Percentiles rank a stretch among this genome's conserved stretches.
These are phyloP conservation scores for Ulota crispa DNA, from an alignment of 225 moss, liverwort and hornwort species.

Conservation along the genomic window DNA sequence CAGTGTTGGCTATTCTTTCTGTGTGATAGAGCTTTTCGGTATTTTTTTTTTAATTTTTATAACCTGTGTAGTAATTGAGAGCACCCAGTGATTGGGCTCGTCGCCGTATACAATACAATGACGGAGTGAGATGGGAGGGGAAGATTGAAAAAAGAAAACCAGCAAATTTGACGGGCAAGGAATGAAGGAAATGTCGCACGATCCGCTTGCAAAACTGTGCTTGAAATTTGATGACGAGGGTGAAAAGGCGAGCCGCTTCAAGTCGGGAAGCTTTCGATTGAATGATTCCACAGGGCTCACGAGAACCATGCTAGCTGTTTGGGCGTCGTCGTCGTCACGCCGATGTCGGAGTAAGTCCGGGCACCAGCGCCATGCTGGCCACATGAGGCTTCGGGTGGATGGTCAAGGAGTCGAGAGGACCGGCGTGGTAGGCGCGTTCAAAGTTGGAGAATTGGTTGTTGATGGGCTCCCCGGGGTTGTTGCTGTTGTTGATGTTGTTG, in stretches of 20 bases:
- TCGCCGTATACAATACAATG: conserved; percentile 46
- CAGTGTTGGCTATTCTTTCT: conserved; percentile 26
- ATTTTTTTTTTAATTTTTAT: conserved; percentile 9
- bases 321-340: conserved; percentile 41
- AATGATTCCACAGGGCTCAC: conserved; percentile 6
- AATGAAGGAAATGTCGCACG: conserved; percentile 23
- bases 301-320: no score
- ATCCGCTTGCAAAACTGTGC: conserved; percentile 44
- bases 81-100: conserved; percentile 50
- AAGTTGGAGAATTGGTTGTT: conserved; percentile 45
- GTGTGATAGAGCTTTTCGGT: conserved; percentile 23
- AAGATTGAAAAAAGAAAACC: background rate
- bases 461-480: conserved; percentile 6
- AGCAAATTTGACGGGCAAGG: background rate
- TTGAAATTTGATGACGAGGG: no score
- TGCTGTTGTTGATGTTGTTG: background rate
- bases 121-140: no score
- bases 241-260: conserved; percentile 24
- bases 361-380: conserved; percentile 60
- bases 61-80: conserved; percentile 34
- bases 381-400: conserved; percentile 71
- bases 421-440: conserved; percentile 46
- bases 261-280: background rate
- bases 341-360: conserved; percentile 81
- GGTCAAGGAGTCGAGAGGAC: conserved; percentile 56